Base-by-base conservation (phyloP, 2,329 filamentous ascomycete species). In the Biscogniauxia marginata region DNA sequence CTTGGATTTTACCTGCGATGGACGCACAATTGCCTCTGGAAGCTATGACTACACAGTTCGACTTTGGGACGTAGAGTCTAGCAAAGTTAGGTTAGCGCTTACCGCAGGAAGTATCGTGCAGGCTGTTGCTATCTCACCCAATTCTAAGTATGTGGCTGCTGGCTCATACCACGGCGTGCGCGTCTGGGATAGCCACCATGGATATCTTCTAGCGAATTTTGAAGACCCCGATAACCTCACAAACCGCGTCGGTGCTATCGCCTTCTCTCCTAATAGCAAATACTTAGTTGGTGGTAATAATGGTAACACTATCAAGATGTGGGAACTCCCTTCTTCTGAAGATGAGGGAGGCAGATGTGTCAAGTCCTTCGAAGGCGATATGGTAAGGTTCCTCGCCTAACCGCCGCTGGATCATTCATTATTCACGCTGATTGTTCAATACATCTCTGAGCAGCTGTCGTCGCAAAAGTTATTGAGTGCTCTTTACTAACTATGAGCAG, bases 251-350 rank as follows among this genome's bases (percentile, higher is more conserved):
- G 98, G 98, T 74, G 93, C 89, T 13, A 93, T 99, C 19, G 93
- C 95, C 0, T 99, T 99, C 74, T 93, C 92, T 16, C 95, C 95
- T 23, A 93, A 90, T 66, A 93, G 93, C 59, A 90, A 91, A 67
- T 91, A 96, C 64, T 86, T 99, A 44, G 93, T 98, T 69, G 95
- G 90, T 68, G 95, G 95, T 61, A 96, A 90, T 81, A 78, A 98
- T 65, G 95, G 98, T 73, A 96, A 96, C 81, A 98, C 93, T 0
- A 98, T 98, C 80, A 96, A 97, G 80, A 96, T 98, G 89, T 99
- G 95, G 93, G 93, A 97, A 78, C 83, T 99, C 50, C 81, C 85
- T 48, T 85, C 83, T 69, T 81, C 84, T 46, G 85, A 82, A 25
- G 82, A 87, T 7, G 95, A 95, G 79, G 89, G 89, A 39, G 93